phyloP scores from a whole-genome alignment of 164 flowering plant genomes.

The Chimonanthus salicifolius region DNA sequence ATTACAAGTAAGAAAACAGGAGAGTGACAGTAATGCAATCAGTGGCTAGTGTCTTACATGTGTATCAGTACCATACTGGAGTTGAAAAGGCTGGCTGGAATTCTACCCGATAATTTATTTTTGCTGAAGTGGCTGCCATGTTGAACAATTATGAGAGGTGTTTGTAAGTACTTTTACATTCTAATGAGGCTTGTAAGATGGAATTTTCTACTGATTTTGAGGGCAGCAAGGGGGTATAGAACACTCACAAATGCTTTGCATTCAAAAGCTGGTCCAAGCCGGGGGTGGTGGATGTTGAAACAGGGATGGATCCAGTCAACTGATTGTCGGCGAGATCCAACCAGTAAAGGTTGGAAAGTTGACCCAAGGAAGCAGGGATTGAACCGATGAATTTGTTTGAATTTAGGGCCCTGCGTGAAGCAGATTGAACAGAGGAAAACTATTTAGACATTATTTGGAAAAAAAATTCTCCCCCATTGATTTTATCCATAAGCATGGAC shows the following conservation, averaged over 20 bases:
- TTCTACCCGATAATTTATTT: conserved; percentile 71
- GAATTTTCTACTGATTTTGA: neutral
- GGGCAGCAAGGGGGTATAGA: neutral
- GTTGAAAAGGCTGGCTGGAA: conserved; percentile 67
- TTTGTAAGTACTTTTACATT: neutral
- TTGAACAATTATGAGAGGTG: neutral
- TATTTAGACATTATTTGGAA: neutral
- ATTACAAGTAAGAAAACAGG: neutral
- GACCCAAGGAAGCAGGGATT: conserved; percentile 79
- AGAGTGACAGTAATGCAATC: neutral
- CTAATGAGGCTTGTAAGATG: neutral
- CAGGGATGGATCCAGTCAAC: conserved; percentile 66
- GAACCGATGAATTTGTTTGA: conserved; percentile 71
- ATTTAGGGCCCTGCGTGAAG: conserved; percentile 77
- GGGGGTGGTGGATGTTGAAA: conserved; percentile 48
- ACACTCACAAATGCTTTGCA: conserved; percentile 77
- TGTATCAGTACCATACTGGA: conserved; percentile 74
- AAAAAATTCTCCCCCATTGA: neutral
- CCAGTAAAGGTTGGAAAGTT: conserved; percentile 76
- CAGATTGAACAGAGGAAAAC: neutral
- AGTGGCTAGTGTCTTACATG: conserved; percentile 45
- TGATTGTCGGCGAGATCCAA: conserved; percentile 87
- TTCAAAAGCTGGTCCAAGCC: conserved; percentile 72
- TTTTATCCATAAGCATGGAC: neutral
- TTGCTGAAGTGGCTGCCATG: conserved; percentile 86